phyloP scores from a whole-genome alignment of 176 grass and related monocot species.

The Sorghum bicolor region DNA sequence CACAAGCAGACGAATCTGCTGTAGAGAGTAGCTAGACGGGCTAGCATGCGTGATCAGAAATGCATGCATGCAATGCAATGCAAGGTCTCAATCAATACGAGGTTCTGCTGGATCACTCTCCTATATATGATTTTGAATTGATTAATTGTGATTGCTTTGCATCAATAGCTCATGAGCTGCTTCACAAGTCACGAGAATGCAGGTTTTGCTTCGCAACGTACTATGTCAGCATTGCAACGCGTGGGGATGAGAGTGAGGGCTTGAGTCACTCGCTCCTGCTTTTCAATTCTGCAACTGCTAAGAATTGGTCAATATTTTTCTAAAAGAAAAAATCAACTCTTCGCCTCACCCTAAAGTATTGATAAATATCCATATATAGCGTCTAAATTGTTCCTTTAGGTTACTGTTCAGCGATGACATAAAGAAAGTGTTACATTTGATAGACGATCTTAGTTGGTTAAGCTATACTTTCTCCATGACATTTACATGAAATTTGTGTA shows the following conservation, averaged over 20 bases:
- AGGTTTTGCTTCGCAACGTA: neutral
- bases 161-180: neutral
- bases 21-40: neutral
- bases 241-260: neutral
- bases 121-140: neutral
- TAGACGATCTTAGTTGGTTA: neutral
- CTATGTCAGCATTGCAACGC: neutral
- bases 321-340: neutral
- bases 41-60: slow-evolving; percentile 8
- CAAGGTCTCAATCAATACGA: slow-evolving; percentile 2
- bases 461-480: too few species aligned
- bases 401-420: neutral
- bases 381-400: neutral
- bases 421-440: neutral
- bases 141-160: neutral
- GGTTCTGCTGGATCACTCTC: neutral
- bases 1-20: slow-evolving; percentile 23
- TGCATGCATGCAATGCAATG: neutral
- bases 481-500: too few species aligned
- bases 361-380: neutral
- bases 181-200: neutral
- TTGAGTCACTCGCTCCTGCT: neutral
- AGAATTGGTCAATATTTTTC: neutral
- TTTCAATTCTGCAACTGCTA: neutral
- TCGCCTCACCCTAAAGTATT: neutral